Base-by-base conservation (phyloP, 306 rosid species). In the Albizia julibrissin region DNA sequence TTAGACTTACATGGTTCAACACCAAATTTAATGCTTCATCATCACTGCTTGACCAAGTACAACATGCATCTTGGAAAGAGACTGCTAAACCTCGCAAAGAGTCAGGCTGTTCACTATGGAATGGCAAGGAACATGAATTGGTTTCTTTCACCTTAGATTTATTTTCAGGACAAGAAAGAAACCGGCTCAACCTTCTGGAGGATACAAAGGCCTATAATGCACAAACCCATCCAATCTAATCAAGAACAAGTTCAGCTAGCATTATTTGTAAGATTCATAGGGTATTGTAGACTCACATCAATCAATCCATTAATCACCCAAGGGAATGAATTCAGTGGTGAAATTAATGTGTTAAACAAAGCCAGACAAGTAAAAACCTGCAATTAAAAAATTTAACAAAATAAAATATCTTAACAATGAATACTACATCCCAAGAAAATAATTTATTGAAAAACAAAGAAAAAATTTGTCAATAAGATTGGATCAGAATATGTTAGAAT, bases 361-460 rank as follows among this genome's bases (percentile, higher is more conserved):
- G 99, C 99, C 86, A 95, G 95, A 79, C 99, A 95, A 54, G 99
- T 95, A 89, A 95, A 95, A 85, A 93, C 99, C 98, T 95, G 95
- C 90, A 91, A 71, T 81, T 61, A 72, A 49, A 62, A 52, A 34
- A 80, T 65, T 52, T 1, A 56, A 39, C 78, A 62, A 18, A 77
- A 84, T 87, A 59, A 87, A 80, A 43, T 65, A 78, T 74, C 74
- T 78, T 66, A 77, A 84, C 33, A 75, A 47, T 74, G 69, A 58
- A 68, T 31, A 37, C 12, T 42, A 10, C 22, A 56, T 24, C 10
- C 10, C 56, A 37, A 54, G 27, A 62, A 52, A 79, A 80, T 77
- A 72, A 73, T 50, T 29, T 31, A 77, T 74, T 52, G 69, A 1
- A 34, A 69, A 84, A 64, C 29, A 69, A 33, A 54, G 24, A 61